Evolutionary conservation across 2,329 filamentous ascomycete species (phyloP).

Genomic region (Fusarium sp.): DNA sequence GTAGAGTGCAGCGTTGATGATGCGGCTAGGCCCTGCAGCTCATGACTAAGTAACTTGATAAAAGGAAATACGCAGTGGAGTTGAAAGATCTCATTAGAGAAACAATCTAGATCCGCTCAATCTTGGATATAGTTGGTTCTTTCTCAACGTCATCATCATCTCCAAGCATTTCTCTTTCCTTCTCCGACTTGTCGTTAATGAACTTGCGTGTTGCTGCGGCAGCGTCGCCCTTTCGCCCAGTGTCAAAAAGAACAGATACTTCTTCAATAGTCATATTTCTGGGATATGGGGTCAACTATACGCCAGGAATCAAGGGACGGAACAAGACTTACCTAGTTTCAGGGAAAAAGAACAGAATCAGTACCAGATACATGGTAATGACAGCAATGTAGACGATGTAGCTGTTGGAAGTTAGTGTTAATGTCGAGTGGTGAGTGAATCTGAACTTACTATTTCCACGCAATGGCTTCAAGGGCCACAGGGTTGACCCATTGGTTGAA

Average conservation of each 20-base stretch:
- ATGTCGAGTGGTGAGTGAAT: background rate
- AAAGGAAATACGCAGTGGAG: too few species aligned
- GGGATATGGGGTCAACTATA: background rate
- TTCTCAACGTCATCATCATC: constrained; percentile 16
- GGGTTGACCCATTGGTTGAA: constrained; percentile 43
- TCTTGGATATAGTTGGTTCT: constrained; percentile 4
- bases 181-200: background rate
- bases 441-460: constrained; percentile 36
- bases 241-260: constrained; percentile 35
- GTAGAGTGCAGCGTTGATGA: too few species aligned
- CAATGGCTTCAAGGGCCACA: constrained; percentile 36
- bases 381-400: constrained; percentile 37
- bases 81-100: background rate
- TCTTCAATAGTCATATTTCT: constrained; percentile 36
- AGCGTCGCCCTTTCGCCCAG: constrained; percentile 21
- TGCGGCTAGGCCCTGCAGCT: too few species aligned
- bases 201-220: constrained; percentile 16
- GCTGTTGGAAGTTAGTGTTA: background rate
- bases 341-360: constrained; percentile 37
- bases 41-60: too few species aligned
- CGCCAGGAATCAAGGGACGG: background rate
- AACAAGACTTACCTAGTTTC: constrained; percentile 31
- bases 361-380: constrained; percentile 33
- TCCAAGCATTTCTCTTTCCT: constrained; percentile 13
- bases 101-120: constrained; percentile 13